These are phyloP conservation scores for Monilinia aucupariae DNA, from an alignment of 2,329 filamentous ascomycete genomes.

Conservation along the genomic window DNA sequence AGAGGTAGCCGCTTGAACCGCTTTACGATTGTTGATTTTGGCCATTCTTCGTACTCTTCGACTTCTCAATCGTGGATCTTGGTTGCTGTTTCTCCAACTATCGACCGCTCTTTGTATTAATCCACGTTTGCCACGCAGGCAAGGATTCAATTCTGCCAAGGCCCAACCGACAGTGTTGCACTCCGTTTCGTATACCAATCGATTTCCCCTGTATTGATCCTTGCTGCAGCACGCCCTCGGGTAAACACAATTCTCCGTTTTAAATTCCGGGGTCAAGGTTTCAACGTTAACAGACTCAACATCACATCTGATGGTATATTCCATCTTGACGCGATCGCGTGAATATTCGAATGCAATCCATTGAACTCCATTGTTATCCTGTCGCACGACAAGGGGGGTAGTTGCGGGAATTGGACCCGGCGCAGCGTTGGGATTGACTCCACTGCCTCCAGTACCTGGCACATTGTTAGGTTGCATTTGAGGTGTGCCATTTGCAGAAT, in stretches of 20 bases:
- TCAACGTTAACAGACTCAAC: constrained; percentile 95
- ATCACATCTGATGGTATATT: constrained; percentile 97
- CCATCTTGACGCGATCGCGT: constrained; percentile 95
- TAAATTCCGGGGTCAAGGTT: constrained; percentile 79
- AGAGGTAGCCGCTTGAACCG: constrained; percentile 50
- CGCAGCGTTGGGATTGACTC: constrained; percentile 81
- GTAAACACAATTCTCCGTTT: constrained; percentile 97
- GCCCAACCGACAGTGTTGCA: constrained; percentile 99
- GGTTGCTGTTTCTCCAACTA: constrained; percentile 98
- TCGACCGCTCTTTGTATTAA: constrained; percentile 96
- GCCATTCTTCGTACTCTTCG: constrained; percentile 90
- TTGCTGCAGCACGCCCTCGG: constrained; percentile 91
- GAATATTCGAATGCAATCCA: constrained; percentile 99
- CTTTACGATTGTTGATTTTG: constrained; percentile 86
- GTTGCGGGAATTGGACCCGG: constrained; percentile 96
- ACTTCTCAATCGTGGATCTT: constrained; percentile 85
- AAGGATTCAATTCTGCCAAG: constrained; percentile 84
- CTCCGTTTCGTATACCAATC: constrained; percentile 93
- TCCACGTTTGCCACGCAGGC: constrained; percentile 85
- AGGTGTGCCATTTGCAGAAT: constrained; percentile 39
- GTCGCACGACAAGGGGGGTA: constrained; percentile 85
- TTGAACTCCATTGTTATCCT: constrained; percentile 94
- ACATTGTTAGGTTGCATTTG: constrained; percentile 42
- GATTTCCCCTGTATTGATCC: constrained; percentile 93
- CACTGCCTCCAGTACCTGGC: constrained; percentile 41